Conservation (phyloP, 371 early-diverging fungal genomes). For the Rhizopus arrhizus region DNA sequence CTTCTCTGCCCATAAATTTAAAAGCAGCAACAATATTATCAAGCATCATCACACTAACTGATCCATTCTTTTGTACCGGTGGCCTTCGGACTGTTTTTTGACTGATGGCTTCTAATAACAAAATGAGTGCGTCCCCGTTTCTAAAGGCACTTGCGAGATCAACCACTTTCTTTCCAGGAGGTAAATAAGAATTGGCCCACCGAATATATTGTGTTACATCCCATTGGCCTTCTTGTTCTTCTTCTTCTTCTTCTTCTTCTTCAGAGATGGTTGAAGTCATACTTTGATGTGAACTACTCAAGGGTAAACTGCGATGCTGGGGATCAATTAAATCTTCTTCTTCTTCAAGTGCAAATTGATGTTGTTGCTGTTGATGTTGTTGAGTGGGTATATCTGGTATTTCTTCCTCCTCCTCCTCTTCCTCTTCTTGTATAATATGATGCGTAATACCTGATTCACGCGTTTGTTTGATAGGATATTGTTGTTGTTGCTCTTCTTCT, state of each 20-base stretch:
- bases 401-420: conserved; percentile 10
- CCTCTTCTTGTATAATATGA: conserved; percentile 7
- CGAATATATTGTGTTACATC: conserved; percentile 36
- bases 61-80: conserved; percentile 31
- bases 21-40: conserved; percentile 65
- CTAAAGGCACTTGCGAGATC: conserved; percentile 55
- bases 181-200: conserved; percentile 61
- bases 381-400: conserved; percentile 4
- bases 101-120: conserved; percentile 55
- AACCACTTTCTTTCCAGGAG: conserved; percentile 35
- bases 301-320: conserved; percentile 27
- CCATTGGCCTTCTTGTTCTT: conserved; percentile 5
- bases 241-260: conserved; percentile 6
- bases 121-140: conserved; percentile 56
- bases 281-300: conserved; percentile 11
- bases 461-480: conserved; percentile 16
- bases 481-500: conserved; percentile 33
- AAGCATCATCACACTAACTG: conserved; percentile 50
- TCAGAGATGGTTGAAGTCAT: conserved; percentile 18
- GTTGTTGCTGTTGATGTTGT: conserved; percentile 8
- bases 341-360: conserved; percentile 17
- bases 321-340: conserved; percentile 40
- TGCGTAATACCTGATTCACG: conserved; percentile 31
- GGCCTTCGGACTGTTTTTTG: conserved; percentile 52
- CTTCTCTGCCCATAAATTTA: conserved; percentile 66